These are phyloP conservation scores for Przewalskia tangutica DNA, from an alignment of 257 asterid species.

Conservation along the genomic window DNA sequence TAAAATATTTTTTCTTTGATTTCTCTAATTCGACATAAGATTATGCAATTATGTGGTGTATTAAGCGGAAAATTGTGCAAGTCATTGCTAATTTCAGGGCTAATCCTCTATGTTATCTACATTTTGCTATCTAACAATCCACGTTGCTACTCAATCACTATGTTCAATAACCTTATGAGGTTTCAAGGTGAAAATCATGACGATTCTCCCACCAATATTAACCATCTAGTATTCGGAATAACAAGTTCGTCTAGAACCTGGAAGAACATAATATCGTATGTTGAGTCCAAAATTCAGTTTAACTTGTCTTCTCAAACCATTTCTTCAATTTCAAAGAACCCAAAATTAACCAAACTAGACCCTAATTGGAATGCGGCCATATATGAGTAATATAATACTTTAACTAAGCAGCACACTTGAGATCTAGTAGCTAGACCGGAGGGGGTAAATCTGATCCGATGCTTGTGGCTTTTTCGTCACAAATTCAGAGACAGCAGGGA, in stretches of 20 bases:
- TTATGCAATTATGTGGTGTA: neutral
- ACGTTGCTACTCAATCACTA: neutral
- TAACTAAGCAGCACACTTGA: no score
- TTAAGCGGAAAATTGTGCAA: constrained; percentile 5
- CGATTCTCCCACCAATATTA: constrained; percentile 14
- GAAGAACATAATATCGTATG: constrained; percentile 10
- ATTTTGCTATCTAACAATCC: constrained; percentile 10
- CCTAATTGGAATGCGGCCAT: no score
- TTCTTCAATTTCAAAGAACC: no score
- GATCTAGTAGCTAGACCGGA: no score
- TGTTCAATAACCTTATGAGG: neutral
- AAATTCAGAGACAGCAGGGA: no score
- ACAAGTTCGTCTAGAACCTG: constrained; percentile 19
- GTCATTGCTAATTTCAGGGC: constrained; percentile 3
- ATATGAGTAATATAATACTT: no score
- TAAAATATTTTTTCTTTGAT: neutral
- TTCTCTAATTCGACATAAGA: neutral
- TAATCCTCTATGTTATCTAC: constrained; percentile 6
- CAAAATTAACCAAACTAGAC: no score
- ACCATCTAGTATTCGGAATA: constrained; percentile 27
- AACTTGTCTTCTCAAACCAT: no score
- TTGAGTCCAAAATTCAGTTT: no score
- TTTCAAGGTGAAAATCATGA: neutral
- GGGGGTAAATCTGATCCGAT: no score
- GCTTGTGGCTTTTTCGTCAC: no score